Conservation (phyloP, 495 filamentous ascomycete genomes). For the Xylaria castorea region DNA sequence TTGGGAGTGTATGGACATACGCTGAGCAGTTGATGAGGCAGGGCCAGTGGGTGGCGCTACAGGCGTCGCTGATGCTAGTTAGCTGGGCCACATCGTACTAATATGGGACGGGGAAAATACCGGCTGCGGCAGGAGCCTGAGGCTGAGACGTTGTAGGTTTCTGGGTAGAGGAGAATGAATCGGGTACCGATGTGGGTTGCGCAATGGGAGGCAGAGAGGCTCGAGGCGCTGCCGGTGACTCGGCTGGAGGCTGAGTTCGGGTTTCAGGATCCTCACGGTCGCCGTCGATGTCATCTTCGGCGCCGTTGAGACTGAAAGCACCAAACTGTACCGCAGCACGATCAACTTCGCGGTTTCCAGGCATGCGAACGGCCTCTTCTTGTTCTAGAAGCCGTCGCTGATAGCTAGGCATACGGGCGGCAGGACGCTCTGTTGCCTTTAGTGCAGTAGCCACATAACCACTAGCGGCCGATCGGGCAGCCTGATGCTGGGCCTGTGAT, state of each 20-base stretch:
- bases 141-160: constrained; percentile 73
- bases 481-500: constrained; percentile 63
- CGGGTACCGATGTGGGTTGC: constrained; percentile 62
- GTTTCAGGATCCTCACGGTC: constrained; percentile 96
- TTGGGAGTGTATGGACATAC: constrained; percentile 39
- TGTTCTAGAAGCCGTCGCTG: constrained; percentile 89
- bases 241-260: constrained; percentile 89
- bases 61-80: constrained; percentile 42
- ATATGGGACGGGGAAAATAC: constrained; percentile 39
- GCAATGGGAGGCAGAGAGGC: constrained; percentile 84
- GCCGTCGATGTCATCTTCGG: constrained; percentile 84
- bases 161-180: constrained; percentile 63
- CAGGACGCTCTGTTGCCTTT: constrained; percentile 69
- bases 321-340: constrained; percentile 96
- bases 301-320: constrained; percentile 87
- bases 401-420: constrained; percentile 72
- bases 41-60: constrained; percentile 43
- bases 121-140: constrained; percentile 47
- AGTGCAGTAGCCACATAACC: constrained; percentile 76
- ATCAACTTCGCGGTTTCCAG: constrained; percentile 95
- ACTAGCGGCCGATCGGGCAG: constrained; percentile 61
- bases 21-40: constrained; percentile 40
- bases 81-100: constrained; percentile 32
- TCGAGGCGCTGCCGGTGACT: constrained; percentile 88
- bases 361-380: constrained; percentile 97